These are phyloP conservation scores for Termitomyces titanicus DNA, from an alignment of 768 basidiomycete species.

Conservation along the genomic window DNA sequence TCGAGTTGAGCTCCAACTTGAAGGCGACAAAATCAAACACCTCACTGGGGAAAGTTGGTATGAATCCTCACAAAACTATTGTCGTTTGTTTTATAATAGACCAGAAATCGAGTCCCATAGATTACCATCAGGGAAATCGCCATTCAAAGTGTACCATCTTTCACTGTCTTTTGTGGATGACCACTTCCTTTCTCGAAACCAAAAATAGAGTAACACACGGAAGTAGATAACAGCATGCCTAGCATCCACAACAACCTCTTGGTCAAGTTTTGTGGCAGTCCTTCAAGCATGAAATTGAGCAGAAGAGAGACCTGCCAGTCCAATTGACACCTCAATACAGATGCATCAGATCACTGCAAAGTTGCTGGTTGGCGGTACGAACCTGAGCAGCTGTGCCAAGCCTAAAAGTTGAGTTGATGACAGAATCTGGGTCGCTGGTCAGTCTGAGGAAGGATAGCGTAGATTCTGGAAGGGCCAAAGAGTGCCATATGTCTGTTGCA, in stretches of 20 bases:
- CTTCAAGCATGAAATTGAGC: slow-evolving; percentile 45
- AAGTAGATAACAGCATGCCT: slow-evolving; percentile 55
- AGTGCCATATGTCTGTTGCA: slow-evolving; percentile 35
- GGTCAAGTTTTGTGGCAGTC: slow-evolving; percentile 33
- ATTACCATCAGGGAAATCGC: slow-evolving; percentile 23
- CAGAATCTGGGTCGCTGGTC: slow-evolving; percentile 34
- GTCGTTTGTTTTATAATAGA: slow-evolving; percentile 50
- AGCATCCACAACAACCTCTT: slow-evolving; percentile 49
- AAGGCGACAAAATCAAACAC: neutral
- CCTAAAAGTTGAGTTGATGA: slow-evolving; percentile 51
- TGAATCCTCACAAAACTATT: slow-evolving; percentile 50
- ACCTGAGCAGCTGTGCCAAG: slow-evolving; percentile 54
- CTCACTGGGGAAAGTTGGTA: slow-evolving; percentile 64
- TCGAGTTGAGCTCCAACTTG: neutral
- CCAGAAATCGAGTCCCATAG: slow-evolving; percentile 52
- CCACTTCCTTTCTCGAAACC: neutral
- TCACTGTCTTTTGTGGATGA: slow-evolving; percentile 39
- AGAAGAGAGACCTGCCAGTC: slow-evolving; percentile 49
- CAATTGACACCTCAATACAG: slow-evolving; percentile 37
- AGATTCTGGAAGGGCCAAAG: slow-evolving; percentile 34
- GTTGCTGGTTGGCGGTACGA: slow-evolving; percentile 7
- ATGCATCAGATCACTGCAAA: neutral
- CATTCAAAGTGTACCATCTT: slow-evolving; percentile 45
- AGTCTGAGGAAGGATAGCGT: slow-evolving; percentile 34
- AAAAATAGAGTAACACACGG: slow-evolving; percentile 28